Conservation (phyloP, 1,284 basidiomycete species). For the Ganoderma sinense region DNA sequence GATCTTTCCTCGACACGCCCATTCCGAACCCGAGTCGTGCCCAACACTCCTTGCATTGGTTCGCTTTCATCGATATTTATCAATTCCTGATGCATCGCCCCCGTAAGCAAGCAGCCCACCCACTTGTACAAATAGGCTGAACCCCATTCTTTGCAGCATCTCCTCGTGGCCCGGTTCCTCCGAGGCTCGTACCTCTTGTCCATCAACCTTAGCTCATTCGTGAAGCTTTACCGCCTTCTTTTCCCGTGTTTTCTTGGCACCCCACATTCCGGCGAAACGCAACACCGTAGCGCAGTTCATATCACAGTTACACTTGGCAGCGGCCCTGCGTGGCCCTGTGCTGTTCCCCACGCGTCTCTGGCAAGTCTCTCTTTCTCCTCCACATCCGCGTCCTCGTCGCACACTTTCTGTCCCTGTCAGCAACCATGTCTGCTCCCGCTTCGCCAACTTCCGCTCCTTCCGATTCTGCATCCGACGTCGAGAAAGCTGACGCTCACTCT, state of each 20-base stretch:
- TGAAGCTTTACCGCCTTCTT: neutral
- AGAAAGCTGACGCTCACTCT: slow-evolving; percentile 17
- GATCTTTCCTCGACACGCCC: neutral
- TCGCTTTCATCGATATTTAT: neutral
- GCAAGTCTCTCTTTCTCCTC: slow-evolving; percentile 18
- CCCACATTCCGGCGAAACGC: neutral
- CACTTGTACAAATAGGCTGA: neutral
- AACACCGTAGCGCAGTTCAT: neutral
- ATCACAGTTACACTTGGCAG: neutral
- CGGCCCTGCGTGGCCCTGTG: neutral
- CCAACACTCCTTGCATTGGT: neutral
- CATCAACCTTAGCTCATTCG: neutral
- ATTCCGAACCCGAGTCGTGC: neutral
- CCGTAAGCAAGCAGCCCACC: neutral
- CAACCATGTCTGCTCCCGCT: neutral
- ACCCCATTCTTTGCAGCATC: neutral
- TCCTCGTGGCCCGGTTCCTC: neutral
- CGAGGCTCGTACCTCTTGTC: neutral
- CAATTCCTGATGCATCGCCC: neutral
- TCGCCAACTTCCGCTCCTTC: neutral
- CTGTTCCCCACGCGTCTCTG: slow-evolving; percentile 21
- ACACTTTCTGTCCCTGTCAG: neutral
- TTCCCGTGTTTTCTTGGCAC: neutral
- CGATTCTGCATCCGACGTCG: slow-evolving; percentile 8
- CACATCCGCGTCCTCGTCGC: neutral